Evolutionary conservation across 2,329 filamentous ascomycete genomes (phyloP), one percentile per base, ranked within the genome.

Genomic region (Hypoxylon sp.): DNA sequence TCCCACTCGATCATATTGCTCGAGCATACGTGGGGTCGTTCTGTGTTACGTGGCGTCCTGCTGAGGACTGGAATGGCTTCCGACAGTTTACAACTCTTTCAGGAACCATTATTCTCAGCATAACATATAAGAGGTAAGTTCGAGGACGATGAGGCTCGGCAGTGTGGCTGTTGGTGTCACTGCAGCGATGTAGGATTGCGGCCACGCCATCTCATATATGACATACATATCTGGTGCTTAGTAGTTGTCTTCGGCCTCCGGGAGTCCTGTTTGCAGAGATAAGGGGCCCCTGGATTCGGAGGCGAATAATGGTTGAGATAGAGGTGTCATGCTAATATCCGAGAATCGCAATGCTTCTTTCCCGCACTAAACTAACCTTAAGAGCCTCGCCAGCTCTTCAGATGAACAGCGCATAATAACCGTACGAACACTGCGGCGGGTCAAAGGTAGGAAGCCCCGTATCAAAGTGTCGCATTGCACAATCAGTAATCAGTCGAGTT

Each of bases 81-180:
- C 66, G 60, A 65, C 35, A 52, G 50, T 39, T 58, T 39, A 60
- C 57, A 58, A 58, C 53, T 61, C 35, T 58, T 61, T 46, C 60
- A 61, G 61, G 66, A 57, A 65, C 66, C 61, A 58, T 60, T n/a
- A 26, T 44, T 51, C 47, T 59, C 54, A 35, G 42, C 14, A 5
- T 3, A 6, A 14, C n/a, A 26, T 59, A 22, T 31, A 39, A 10
- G 19, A 51, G 19, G 13, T 8, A n/a, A 17, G 1, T 19, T 19
- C n/a, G 42, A 37, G 46, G 24, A 44, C 65, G 17, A 33, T 50
- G 54, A 64, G 54, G 39, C 59, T 63, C 50, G 51, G 65, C 44
- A 44, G 48, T 52, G 65, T 55, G 46, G 44, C 55, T 50, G 51
- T 47, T 55, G 37, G 65, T 64, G 51, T 26, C 60, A 64, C 65